Percentiles rank a stretch among this genome's conserved stretches.
Evolutionary conservation across 805 yeast species (phyloP).

Genomic region (Spathaspora gorwiae): DNA sequence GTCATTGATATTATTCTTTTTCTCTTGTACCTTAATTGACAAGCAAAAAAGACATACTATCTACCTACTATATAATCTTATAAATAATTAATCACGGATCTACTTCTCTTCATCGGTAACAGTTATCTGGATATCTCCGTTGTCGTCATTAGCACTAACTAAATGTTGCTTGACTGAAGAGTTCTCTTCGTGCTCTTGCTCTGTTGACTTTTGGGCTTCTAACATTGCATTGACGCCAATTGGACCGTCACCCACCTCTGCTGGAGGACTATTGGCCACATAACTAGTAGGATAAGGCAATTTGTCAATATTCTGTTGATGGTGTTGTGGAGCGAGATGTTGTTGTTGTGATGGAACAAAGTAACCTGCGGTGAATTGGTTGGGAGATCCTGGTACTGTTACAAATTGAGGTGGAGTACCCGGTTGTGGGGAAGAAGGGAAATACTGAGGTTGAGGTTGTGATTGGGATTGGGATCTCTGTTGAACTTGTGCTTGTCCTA

Average conservation of each 20-base stretch:
- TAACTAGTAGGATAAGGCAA: constrained; percentile 1
- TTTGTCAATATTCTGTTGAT: constrained; percentile 7
- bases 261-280: not conserved
- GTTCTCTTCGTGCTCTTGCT: too few relatives aligned
- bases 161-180: too few relatives aligned
- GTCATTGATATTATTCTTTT: constrained; percentile 3
- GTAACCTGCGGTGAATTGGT: not conserved
- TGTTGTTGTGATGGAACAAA: constrained; percentile 5
- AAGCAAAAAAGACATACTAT: too few relatives aligned
- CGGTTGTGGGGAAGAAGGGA: constrained; percentile 9
- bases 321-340: constrained; percentile 4
- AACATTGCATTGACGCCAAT: not conserved
- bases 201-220: too few relatives aligned
- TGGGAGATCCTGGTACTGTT: not conserved
- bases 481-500: constrained; percentile 17
- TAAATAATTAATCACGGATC: not conserved
- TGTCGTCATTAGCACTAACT: constrained; percentile 6
- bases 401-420: constrained; percentile 6
- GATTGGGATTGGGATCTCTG: constrained; percentile 34
- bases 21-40: too few relatives aligned
- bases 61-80: too few relatives aligned
- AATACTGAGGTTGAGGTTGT: constrained; percentile 15
- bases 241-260: not conserved
- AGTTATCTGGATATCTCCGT: constrained; percentile 1
- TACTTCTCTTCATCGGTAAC: constrained; percentile 12